A percentile compares a stretch with the other conserved stretches of the same genome.
Conservation (phyloP, 768 basidiomycete genomes). For the Macrolepiota fuliginosa region DNA sequence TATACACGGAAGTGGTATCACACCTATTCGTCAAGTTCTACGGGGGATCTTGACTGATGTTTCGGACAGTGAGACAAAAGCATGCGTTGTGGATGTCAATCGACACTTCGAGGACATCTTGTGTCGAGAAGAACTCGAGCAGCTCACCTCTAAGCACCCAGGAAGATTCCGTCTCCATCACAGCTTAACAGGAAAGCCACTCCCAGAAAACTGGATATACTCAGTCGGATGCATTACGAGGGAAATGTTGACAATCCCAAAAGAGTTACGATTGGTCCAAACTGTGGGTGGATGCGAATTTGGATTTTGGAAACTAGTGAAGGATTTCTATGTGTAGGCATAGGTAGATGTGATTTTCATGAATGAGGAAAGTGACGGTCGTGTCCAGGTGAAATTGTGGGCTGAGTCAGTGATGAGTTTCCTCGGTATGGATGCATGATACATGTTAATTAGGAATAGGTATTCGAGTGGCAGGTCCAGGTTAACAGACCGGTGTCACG, state of each 20-base stretch:
- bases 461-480: too few species aligned
- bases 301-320: too few species aligned
- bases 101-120: conserved; percentile 47
- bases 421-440: too few species aligned
- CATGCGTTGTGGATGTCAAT: conserved; percentile 51
- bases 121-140: conserved; percentile 46
- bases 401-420: too few species aligned
- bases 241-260: conserved; percentile 33
- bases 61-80: conserved; percentile 31
- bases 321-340: too few species aligned
- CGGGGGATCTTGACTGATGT: conserved; percentile 35
- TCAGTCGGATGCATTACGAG: conserved; percentile 39
- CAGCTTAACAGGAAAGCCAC: conserved; percentile 33
- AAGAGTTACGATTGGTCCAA: too few species aligned
- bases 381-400: too few species aligned
- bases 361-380: too few species aligned
- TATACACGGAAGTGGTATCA: conserved; percentile 56
- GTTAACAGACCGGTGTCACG: too few species aligned
- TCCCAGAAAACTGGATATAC: conserved; percentile 35
- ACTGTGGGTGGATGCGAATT: too few species aligned
- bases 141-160: conserved; percentile 23
- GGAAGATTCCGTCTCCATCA: conserved; percentile 40
- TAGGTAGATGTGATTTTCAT: too few species aligned
- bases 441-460: too few species aligned
- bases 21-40: conserved; percentile 57